Evolutionary conservation across 305 asterid genomes (phyloP), one percentile per base, ranked within the genome.

Genomic region (Withania somnifera): DNA sequence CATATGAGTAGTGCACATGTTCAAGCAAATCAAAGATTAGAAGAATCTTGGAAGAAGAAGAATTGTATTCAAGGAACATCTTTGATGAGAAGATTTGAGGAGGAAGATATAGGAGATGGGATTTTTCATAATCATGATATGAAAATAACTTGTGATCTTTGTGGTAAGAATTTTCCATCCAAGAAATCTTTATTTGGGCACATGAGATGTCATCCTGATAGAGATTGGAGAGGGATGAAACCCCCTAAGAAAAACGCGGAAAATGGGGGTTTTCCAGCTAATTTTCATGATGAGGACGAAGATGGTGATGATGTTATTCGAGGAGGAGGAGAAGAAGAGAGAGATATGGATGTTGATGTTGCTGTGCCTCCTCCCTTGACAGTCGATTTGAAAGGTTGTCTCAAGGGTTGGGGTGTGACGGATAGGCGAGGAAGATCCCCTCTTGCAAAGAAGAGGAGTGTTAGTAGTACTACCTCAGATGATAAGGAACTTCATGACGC

Each of bases 1-100:
- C 98, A 94, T 17, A 87, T 90, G 88, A 93, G 97, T 88, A 92
- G 91, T 64, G 97, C 92, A 38, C 98, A 94, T 71, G 94, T 90
- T 10, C 97, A 93, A 78, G 92, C 96, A 13, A 88, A 85, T 77
- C 87, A 85, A 76, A 87, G 84, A 64, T 67, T 67, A 19, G 93
- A 86, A 6, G 80, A 82, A 34, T 71, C 4, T 30, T 87, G 77
- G 84, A 90, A 84, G 91, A 79, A 58, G 54, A 47, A 75, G 58
- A 28, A 26, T 32, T 19, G 13, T 5, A n/a, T 2, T 19, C 28
- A 54, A 56, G 61, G 20, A 32, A 64, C 30, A 0, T 22, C 11
- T 82, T 13, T 11, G 76, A 40, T 9, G 17, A 76, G 51, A 11
- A 67, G 60, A 64, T 3, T 64, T 1, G 73, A 32, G 15, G 45